phyloP scores from a whole-genome alignment of 306 rosid species.

The Cucurbita ficifolia region DNA sequence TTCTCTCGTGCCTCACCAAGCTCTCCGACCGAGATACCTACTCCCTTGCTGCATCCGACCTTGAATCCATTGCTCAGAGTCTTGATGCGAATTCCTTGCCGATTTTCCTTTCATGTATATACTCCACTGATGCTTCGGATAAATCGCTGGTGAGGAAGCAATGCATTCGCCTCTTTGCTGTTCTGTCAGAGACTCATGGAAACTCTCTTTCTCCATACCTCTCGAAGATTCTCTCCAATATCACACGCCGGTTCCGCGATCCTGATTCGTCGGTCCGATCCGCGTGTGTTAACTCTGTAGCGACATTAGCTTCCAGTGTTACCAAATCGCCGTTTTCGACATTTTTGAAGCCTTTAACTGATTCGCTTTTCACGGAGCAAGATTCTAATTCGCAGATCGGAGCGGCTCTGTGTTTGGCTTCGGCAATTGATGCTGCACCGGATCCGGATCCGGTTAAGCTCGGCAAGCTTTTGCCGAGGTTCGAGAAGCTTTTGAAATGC shows the following conservation, averaged over 20 bases:
- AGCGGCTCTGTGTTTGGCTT: conserved; percentile 66
- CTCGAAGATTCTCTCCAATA: conserved; percentile 41
- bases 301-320: conserved; percentile 56
- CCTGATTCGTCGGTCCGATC: conserved; percentile 87
- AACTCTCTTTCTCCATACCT: conserved; percentile 56
- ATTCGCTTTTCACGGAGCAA: conserved; percentile 87
- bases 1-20: conserved; percentile 69
- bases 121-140: conserved; percentile 73
- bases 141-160: conserved; percentile 72
- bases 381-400: conserved; percentile 70
- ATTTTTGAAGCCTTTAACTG: conserved; percentile 64
- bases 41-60: conserved; percentile 49
- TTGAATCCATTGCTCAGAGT: conserved; percentile 54
- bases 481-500: conserved; percentile 62
- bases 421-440: conserved; percentile 60
- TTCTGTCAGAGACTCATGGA: conserved; percentile 59
- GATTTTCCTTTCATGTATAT: conserved; percentile 62
- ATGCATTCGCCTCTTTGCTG: conserved; percentile 57
- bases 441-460: conserved; percentile 62
- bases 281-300: conserved; percentile 61
- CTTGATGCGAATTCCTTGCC: conserved; percentile 40
- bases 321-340: conserved; percentile 50
- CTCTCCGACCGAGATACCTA: conserved; percentile 95
- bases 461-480: conserved; percentile 59
- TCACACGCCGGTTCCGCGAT: conserved; percentile 75